Evolutionary conservation across 1,284 basidiomycete genomes (phyloP), one percentile per base, ranked within the genome.

Genomic region (Hypsizygus ulmarius): DNA sequence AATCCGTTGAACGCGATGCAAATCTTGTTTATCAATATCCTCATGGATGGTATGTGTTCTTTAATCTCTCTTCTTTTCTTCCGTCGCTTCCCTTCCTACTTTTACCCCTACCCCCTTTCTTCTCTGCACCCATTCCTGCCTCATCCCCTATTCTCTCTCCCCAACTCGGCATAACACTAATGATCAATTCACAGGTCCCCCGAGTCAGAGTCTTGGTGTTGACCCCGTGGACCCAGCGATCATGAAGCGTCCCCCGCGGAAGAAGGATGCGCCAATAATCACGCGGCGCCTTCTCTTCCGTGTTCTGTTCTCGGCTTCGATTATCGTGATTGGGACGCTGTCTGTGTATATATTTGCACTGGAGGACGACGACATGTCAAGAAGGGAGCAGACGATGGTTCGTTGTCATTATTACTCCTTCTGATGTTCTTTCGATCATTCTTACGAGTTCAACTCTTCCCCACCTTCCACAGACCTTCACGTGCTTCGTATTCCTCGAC

Each of bases 1-100:
- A 94, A 96, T 62, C 96, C 95, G 11, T 77, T 99, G 54, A 99
- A 99, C 64, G 87, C 96, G 2, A 98, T 98, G 94, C 95, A 98
- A 68, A 98, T 99, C 59, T 74, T 99, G 18, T 98, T 97, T 67
- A 97, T 98, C 66, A 98, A 98, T 69, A 97, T 98, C 63, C 80
- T 98, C 43, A 97, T 97, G 95, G 95, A 98, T 60, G 96, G 94
- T 84, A 51, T 41, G 84, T 57, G 43, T 47, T 11, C 48, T 42
- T 39, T 37, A 38, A 38, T n/a, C 33, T 12, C 41, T 55, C 40
- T 42, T 6, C 16, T 42, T 42, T 28, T 32, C 15, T 34, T 9
- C 33, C 10, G 3, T n/a, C 9, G 12, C 33, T 16, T 34, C 33
- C 12, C 9, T 34, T n/a, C 12, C 12, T 16, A 4, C 30, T n/a